Evolutionary conservation across 352 stramenopile genomes (phyloP), one percentile per base, ranked within the genome.

Genomic region (Pythium plurisporium): DNA sequence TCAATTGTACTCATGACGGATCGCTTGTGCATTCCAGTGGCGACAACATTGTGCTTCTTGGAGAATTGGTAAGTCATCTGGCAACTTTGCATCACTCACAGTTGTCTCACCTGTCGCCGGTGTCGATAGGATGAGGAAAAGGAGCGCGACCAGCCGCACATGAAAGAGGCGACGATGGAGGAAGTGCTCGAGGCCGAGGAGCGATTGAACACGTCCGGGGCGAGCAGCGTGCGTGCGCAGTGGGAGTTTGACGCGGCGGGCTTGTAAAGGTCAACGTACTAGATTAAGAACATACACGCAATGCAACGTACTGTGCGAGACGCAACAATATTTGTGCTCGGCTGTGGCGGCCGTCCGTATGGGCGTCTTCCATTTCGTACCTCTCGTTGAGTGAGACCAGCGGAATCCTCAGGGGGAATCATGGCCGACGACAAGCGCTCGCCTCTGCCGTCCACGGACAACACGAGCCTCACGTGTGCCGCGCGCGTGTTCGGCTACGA

Each of bases 31-130:
- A n/a, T 17, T 43, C 17, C 40, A 94, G 85, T 62, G 85, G 85
- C 27, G 85, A 93, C 67, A 94, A 91, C 53, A 91, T 94, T 57
- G 85, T 94, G 49, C 77, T 94, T 22, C 78, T 94, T 6, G 85
- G 85, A 37, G 82, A 94, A 54, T 52, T 94, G 65, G 85, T 94
- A 65, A 31, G 76, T 55, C n/a, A n/a, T n/a, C n/a, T n/a, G n/a
- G n/a, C n/a, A n/a, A n/a, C n/a, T n/a, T n/a, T n/a, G n/a, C n/a
- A n/a, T n/a, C n/a, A n/a, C n/a, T 30, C 14, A 33, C 40, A 44
- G 30, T 43, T 31, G 46, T 43, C 23, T 45, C 29, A 23, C 34
- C 4, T n/a, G 15, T 29, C 3, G 3, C 42, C 57, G 17, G 12
- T 29, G 9, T 3, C n/a, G n/a, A n/a, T 45, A 94, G 85, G 80